Evolutionary conservation across 129 eudicot species (phyloP), one percentile per base, ranked within the genome.

Genomic region (Tagetes erecta): DNA sequence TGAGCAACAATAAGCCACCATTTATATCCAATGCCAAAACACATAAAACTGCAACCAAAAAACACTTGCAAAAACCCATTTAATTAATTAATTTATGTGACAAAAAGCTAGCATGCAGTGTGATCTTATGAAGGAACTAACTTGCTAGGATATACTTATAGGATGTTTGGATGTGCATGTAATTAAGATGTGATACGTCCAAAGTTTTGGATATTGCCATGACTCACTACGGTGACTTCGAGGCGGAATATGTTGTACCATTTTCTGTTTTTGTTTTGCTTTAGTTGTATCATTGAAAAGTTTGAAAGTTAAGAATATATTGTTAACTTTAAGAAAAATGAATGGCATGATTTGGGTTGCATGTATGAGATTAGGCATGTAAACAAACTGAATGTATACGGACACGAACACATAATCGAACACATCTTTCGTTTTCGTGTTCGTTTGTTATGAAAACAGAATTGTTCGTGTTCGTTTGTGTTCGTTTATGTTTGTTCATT

Each of bases 1-100:
- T 83, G 47, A 74, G 52, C 69, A 73, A 33, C 69, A 73, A 73
- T 36, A 73, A 73, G 20, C 70, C 70, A 33, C 58, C 70, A 60
- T 73, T 46, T 20, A 20, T 20, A 34, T 46, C 45, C 70, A 73
- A 11, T 1, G 30, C 40, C 78, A 73, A 45, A 73, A 60, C 60
- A 52, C 38, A 73, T 46, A 73, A 60, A 45, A 73, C 27, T 45
- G 38, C 78, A 73, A 73, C 5, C 68, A 73, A 4, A 46, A 33
- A 60, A 7, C 33, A 41, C 76, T 59, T 72, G 66, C 45, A 72
- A 37, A 35, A 57, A 31, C 57, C 42, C 77, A 72, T 72, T 40
- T 71, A 20, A 20, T 20, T 20, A 20, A 20, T 20, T 20, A 20
- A 20, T 20, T 20, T 20, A 20, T 20, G 27, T 20, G 27, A 20